Conservation (phyloP, 2,329 filamentous ascomycete genomes). For the Corynespora cassiicola region DNA sequence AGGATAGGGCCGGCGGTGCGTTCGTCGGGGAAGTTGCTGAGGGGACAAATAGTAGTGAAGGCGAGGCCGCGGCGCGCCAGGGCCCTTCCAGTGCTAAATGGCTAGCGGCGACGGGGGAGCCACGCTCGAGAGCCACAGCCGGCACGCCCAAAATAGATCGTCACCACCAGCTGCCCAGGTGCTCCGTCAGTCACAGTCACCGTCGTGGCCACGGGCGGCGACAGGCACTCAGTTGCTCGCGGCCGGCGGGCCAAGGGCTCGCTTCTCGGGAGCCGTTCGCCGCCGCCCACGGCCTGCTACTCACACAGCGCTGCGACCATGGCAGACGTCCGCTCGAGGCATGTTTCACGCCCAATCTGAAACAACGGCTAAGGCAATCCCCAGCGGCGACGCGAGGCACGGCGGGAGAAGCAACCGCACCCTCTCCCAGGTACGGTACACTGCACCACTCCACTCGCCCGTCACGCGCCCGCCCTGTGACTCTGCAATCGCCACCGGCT, state of each 20-base stretch:
- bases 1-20: slow-evolving; percentile 4
- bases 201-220: slow-evolving; percentile 2
- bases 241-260: slow-evolving; percentile 8
- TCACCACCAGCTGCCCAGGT: slow-evolving; percentile 5
- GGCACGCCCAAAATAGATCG: background rate
- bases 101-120: slow-evolving; percentile 8
- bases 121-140: slow-evolving; percentile 10
- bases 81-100: background rate
- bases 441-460: too few species aligned
- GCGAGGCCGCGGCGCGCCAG: background rate
- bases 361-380: slow-evolving; percentile 20
- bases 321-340: too few species aligned
- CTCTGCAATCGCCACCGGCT: background rate
- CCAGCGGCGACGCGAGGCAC: background rate
- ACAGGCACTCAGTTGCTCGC: slow-evolving; percentile 8
- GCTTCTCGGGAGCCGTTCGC: slow-evolving; percentile 11
- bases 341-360: slow-evolving; percentile 20
- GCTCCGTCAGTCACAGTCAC: slow-evolving; percentile 1
- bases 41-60: slow-evolving; percentile 12
- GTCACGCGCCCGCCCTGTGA: slow-evolving; percentile 1
- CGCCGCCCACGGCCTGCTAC: background rate
- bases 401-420: slow-evolving; percentile 9
- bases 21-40: slow-evolving; percentile 4
- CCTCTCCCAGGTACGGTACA: too few species aligned
- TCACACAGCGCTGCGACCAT: slow-evolving; percentile 2